These are phyloP conservation scores for Penicillium manginii DNA, from an alignment of 495 filamentous ascomycete genomes.

Conservation along the genomic window DNA sequence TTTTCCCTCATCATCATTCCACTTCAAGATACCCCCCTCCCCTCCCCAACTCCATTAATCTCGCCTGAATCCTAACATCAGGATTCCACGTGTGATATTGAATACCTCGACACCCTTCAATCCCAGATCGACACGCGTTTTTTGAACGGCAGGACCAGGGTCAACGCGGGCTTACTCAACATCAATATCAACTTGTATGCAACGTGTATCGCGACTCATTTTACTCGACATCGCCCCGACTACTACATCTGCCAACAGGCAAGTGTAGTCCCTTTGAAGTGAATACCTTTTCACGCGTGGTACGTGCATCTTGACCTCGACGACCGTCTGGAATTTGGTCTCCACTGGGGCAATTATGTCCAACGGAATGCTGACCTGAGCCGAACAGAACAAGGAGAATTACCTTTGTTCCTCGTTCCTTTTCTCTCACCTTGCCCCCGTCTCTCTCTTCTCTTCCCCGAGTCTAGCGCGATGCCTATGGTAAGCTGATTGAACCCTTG, in stretches of 20 bases:
- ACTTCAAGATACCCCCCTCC: conserved; percentile 42
- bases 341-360: conserved; percentile 40
- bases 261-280: conserved; percentile 30
- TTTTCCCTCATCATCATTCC: conserved; percentile 42
- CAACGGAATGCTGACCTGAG: conserved; percentile 48
- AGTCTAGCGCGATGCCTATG: conserved; percentile 44
- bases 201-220: conserved; percentile 23
- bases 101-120: conserved; percentile 20
- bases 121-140: conserved; percentile 29
- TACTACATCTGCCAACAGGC: conserved; percentile 27
- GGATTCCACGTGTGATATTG: conserved; percentile 20
- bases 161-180: conserved; percentile 31
- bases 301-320: conserved; percentile 41
- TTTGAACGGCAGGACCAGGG: conserved; percentile 22
- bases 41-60: conserved; percentile 16
- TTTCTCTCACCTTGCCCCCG: conserved; percentile 30
- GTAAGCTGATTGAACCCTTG: conserved; percentile 36
- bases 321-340: conserved; percentile 42
- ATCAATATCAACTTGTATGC: conserved; percentile 35
- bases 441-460: conserved; percentile 24
- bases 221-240: conserved; percentile 25
- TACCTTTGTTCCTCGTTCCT: conserved; percentile 36
- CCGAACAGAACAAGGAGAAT: conserved; percentile 28
- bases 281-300: conserved; percentile 47
- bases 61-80: conserved; percentile 13